Conservation (phyloP, 2,329 filamentous ascomycete genomes). For the Cadophora sp. region DNA sequence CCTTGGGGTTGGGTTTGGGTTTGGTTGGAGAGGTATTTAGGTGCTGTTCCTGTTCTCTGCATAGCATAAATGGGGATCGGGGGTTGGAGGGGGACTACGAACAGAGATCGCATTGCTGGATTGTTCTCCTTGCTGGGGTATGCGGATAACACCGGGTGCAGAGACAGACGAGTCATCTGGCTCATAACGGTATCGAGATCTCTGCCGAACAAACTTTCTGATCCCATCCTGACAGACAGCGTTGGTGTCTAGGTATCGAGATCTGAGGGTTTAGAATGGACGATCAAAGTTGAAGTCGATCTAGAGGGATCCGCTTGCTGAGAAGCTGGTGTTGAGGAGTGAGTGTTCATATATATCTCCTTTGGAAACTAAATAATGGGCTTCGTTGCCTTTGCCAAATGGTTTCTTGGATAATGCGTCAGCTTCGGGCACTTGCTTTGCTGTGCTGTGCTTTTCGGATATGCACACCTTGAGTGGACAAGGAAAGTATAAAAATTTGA, state of each 20-base stretch:
- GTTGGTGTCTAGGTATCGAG: not conserved
- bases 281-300: too few species aligned
- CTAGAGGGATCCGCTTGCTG: too few species aligned
- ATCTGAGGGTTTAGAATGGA: too few species aligned
- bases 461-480: not conserved
- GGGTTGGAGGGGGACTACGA: not conserved
- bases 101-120: not conserved
- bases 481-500: too few species aligned
- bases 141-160: not conserved
- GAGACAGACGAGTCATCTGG: conserved; percentile 9
- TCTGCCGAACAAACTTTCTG: not conserved
- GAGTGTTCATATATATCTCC: too few species aligned
- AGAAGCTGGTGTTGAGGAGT: too few species aligned
- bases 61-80: too few species aligned
- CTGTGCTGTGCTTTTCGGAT: not conserved
- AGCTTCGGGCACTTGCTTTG: not conserved
- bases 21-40: not conserved
- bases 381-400: too few species aligned
- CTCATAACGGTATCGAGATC: not conserved
- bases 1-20: not conserved
- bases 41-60: too few species aligned
- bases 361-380: too few species aligned
- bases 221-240: not conserved
- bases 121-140: not conserved
- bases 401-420: too few species aligned